Evolutionary conservation across 192 early-diverging fungal species (phyloP), one percentile per base, ranked within the genome.

Genomic region (Oehlia diaphana): DNA sequence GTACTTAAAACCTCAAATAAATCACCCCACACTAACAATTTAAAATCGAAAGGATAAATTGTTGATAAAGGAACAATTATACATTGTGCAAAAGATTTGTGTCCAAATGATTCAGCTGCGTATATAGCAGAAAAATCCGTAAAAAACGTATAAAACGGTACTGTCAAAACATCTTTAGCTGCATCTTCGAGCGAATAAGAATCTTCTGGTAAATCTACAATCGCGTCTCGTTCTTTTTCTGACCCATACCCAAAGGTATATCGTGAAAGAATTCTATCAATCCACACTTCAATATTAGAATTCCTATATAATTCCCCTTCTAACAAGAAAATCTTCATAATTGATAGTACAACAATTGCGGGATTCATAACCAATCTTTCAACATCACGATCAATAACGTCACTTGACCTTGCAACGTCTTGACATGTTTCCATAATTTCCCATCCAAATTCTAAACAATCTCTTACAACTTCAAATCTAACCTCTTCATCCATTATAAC

Each of bases 311-410:
- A n/a, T 71, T 79, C 77, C 2, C 68, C 77, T 28, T 79, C 68
- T 39, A 79, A 63, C 26, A 79, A 35, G 39, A 79, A 79, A 10
- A 79, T 71, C 19, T 79, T 79, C 77, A 79, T 79, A 3, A 79
- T 19, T 9, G 77, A 79, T 62, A 79, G n/a, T 28, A 71, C 44
- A 8, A 58, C 35, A 33, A 71, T 62, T 13, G 28, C 31, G 19
- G 77, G 77, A 35, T 79, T 33, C 16, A 79, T 69, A 1, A 71
- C 23, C 61, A 23, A 39, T 9, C 58, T 53, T 4, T 8, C 31
- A 35, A 47, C 2, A 12, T 47, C 13, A 47, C 10, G 10, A 47
- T 47, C 9, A 44, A 9, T 44, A 9, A 44, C 42, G 9, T 10
- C 42, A 37, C 12, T 23, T 50, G 26, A 28, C 1, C 39, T 9